phyloP scores from a whole-genome alignment of 108 stramenopile species.

The Aurantiochytrium sp. region DNA sequence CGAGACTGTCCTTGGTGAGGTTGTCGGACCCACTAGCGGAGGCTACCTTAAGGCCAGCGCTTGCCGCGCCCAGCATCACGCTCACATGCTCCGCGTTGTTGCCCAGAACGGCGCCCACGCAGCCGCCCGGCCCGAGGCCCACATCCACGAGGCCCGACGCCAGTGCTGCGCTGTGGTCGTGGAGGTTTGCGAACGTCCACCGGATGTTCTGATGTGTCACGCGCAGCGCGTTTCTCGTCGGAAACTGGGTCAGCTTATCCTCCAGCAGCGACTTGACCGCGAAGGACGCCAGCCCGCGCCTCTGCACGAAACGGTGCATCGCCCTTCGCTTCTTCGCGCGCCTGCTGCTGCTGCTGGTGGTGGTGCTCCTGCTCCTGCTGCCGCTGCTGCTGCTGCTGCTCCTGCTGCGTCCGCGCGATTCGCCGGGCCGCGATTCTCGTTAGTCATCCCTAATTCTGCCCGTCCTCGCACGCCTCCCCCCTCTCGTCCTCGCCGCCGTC shows the following conservation, averaged over 20 bases:
- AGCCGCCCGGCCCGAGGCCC: neutral
- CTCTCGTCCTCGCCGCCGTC: too few species aligned
- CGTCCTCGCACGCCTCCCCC: too few species aligned
- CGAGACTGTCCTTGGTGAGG: neutral
- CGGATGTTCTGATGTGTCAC: slow-evolving; percentile 17
- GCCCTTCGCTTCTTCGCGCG: too few species aligned
- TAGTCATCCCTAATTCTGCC: too few species aligned
- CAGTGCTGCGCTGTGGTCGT: neutral
- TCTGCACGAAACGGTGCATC: neutral
- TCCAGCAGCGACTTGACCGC: neutral
- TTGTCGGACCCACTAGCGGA: neutral
- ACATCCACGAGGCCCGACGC: neutral
- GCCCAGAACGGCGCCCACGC: neutral
- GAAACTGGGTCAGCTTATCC: neutral
- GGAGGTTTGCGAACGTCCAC: slow-evolving; percentile 13
- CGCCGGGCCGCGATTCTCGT: too few species aligned
- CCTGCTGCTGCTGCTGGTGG: too few species aligned
- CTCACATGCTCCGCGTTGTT: slow-evolving; percentile 27
- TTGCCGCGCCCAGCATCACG: neutral
- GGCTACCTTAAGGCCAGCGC: slow-evolving; percentile 8
- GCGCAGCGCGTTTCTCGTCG: neutral
- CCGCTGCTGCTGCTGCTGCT: too few species aligned
- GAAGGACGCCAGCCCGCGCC: neutral
- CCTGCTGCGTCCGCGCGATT: too few species aligned
- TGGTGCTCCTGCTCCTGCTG: too few species aligned